phyloP scores from a whole-genome alignment of 805 yeast species.

The Cyberlindnera veronae region DNA sequence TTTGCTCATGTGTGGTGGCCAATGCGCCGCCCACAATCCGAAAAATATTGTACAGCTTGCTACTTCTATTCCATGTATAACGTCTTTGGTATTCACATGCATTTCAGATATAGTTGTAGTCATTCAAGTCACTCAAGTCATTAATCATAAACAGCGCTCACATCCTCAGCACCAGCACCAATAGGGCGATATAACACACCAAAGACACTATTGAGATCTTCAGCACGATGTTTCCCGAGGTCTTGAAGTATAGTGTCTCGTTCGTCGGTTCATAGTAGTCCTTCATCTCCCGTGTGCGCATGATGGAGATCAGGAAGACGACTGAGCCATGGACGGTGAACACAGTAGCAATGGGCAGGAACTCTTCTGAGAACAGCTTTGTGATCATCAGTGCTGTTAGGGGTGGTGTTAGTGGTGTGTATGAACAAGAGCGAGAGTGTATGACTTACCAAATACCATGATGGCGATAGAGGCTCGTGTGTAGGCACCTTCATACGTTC shows the following conservation, averaged over 20 bases:
- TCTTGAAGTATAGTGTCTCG: conserved; percentile 42
- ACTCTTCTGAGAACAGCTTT: conserved; percentile 60
- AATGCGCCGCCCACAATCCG: too few species aligned
- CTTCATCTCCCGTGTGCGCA: conserved; percentile 32
- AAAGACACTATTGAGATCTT: conserved; percentile 48
- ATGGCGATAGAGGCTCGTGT: conserved; percentile 68
- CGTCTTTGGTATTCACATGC: neutral
- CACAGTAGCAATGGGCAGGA: conserved; percentile 62
- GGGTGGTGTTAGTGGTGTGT: conserved; percentile 1
- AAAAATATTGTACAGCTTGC: too few species aligned
- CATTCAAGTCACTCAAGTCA: neutral
- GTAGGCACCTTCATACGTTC: conserved; percentile 72
- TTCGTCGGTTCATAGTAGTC: conserved; percentile 36
- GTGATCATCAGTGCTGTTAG: conserved; percentile 46
- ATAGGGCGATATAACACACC: conserved; percentile 45
- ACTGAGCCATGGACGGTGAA: conserved; percentile 58
- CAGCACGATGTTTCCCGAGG: conserved; percentile 62
- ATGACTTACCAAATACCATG: conserved; percentile 43
- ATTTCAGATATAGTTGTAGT: too few species aligned
- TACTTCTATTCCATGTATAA: neutral
- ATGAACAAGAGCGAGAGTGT: too few species aligned
- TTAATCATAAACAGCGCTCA: conserved; percentile 13
- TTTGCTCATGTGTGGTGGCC: too few species aligned
- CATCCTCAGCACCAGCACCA: conserved; percentile 47
- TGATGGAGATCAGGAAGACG: conserved; percentile 37